Conservation (phyloP, 768 basidiomycete genomes). For the Lentinus brumalis region DNA sequence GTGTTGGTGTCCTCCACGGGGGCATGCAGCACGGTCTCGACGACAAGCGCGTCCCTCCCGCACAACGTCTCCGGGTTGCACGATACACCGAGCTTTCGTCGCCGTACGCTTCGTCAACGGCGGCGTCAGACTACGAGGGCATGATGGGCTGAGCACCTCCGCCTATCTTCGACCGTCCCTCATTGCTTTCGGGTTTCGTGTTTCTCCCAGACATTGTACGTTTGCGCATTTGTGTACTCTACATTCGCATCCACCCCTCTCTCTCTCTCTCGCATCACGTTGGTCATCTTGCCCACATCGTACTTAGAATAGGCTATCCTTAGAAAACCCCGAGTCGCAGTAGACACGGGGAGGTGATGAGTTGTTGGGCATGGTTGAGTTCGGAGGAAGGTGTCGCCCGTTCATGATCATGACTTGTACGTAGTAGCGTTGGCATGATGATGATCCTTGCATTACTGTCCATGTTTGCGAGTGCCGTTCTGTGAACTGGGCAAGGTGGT, state of each 20-base stretch:
- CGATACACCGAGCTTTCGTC: constrained; percentile 38
- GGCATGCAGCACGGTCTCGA: constrained; percentile 54
- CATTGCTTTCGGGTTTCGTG: not conserved
- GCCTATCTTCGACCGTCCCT: not conserved
- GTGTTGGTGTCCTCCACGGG: constrained; percentile 57
- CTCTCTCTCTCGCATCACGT: constrained; percentile 6
- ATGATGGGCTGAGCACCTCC: constrained; percentile 32
- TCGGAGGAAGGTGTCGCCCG: constrained; percentile 2
- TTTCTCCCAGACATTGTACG: constrained; percentile 4
- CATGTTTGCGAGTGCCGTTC: not conserved
- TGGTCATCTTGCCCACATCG: not conserved
- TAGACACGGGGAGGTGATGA: not conserved
- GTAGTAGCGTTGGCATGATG: constrained; percentile 14
- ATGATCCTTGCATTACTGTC: not conserved
- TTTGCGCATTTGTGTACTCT: constrained; percentile 5
- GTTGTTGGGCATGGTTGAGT: not conserved
- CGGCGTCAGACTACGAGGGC: constrained; percentile 36
- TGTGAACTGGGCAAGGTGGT: no score
- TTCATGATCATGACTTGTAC: constrained; percentile 17
- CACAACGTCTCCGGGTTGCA: constrained; percentile 49
- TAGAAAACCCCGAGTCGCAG: constrained; percentile 1
- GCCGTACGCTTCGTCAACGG: constrained; percentile 36
- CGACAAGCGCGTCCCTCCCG: constrained; percentile 50
- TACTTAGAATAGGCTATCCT: not conserved
- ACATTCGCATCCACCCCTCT: constrained; percentile 10